Conservation (phyloP, 2,329 filamentous ascomycete genomes). For the Botrytis medusae region DNA sequence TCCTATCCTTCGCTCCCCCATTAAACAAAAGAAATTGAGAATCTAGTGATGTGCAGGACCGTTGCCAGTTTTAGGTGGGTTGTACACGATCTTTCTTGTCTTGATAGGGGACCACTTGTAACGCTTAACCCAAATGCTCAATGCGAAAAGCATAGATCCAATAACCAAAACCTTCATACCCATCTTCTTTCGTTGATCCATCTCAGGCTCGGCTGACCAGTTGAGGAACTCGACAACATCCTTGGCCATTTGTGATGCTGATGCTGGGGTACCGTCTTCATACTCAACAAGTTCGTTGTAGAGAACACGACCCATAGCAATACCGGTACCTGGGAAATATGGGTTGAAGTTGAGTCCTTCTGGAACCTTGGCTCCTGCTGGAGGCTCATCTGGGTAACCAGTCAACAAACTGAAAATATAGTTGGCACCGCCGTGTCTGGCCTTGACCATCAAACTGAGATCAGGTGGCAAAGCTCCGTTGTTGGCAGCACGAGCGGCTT, state of each 20-base stretch:
- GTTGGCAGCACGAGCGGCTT: slow-evolving; percentile 96
- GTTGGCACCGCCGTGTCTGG: slow-evolving; percentile 93
- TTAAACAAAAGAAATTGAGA: slow-evolving; percentile 34
- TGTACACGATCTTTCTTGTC: slow-evolving; percentile 90
- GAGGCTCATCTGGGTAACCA: slow-evolving; percentile 94
- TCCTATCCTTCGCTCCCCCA: slow-evolving; percentile 26
- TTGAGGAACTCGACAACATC: slow-evolving; percentile 98
- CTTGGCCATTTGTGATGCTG: slow-evolving; percentile 99
- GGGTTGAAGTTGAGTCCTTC: slow-evolving; percentile 99
- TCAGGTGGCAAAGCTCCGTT: slow-evolving; percentile 96
- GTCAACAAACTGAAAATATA: slow-evolving; percentile 98
- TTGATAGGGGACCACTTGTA: slow-evolving; percentile 99
- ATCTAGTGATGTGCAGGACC: slow-evolving; percentile 31
- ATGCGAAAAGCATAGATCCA: slow-evolving; percentile 72
- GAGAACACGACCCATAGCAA: slow-evolving; percentile 97
- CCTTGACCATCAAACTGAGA: slow-evolving; percentile 97
- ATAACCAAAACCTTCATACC: slow-evolving; percentile 93
- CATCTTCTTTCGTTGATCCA: slow-evolving; percentile 99
- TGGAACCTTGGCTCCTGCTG: slow-evolving; percentile 81
- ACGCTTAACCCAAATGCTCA: slow-evolving; percentile 97
- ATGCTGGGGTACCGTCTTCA: slow-evolving; percentile 91
- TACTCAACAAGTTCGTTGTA: slow-evolving; percentile 98
- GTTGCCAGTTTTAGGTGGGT: slow-evolving; percentile 55
- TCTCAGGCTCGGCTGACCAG: slow-evolving; percentile 98
- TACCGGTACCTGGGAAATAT: slow-evolving; percentile 98